These are phyloP conservation scores for Fusarium lyarnte DNA, from an alignment of 2,329 filamentous ascomycete genomes.

Conservation along the genomic window DNA sequence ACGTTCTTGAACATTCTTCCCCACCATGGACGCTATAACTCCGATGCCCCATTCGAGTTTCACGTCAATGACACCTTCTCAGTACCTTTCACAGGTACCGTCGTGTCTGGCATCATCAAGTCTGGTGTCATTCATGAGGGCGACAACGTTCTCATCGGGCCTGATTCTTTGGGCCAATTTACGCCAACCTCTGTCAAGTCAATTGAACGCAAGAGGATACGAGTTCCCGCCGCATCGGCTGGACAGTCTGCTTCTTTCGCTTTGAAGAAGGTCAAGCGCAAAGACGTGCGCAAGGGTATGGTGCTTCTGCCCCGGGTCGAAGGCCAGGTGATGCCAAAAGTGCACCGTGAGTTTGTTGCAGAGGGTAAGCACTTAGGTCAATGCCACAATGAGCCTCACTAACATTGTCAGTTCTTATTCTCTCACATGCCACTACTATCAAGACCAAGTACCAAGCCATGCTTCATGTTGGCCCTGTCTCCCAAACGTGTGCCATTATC, in stretches of 20 bases:
- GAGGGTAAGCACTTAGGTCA: constrained; percentile 63
- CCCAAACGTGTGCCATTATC: constrained; percentile 96
- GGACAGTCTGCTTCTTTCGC: constrained; percentile 95
- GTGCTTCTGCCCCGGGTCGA: constrained; percentile 89
- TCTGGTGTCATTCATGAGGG: constrained; percentile 87
- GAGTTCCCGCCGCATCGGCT: constrained; percentile 86
- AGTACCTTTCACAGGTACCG: constrained; percentile 95
- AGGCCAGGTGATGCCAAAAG: constrained; percentile 73
- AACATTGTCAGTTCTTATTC: constrained; percentile 75
- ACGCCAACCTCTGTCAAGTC: constrained; percentile 86
- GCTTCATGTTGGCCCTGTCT: constrained; percentile 94
- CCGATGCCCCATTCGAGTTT: constrained; percentile 90
- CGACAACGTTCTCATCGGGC: constrained; percentile 89
- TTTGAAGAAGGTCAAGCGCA: constrained; percentile 84
- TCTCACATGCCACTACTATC: constrained; percentile 96
- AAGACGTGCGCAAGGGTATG: constrained; percentile 97
- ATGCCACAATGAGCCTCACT: background rate
- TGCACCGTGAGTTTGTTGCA: constrained; percentile 79
- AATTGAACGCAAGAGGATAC: constrained; percentile 93
- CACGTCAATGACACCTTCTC: constrained; percentile 98
- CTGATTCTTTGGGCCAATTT: constrained; percentile 91
- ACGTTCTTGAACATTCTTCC: constrained; percentile 95
- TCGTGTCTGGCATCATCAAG: constrained; percentile 94
- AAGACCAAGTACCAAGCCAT: constrained; percentile 97
- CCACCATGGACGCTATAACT: constrained; percentile 92